Conservation (phyloP, 106 monocot genomes). For the Platanthera zijinensis region DNA sequence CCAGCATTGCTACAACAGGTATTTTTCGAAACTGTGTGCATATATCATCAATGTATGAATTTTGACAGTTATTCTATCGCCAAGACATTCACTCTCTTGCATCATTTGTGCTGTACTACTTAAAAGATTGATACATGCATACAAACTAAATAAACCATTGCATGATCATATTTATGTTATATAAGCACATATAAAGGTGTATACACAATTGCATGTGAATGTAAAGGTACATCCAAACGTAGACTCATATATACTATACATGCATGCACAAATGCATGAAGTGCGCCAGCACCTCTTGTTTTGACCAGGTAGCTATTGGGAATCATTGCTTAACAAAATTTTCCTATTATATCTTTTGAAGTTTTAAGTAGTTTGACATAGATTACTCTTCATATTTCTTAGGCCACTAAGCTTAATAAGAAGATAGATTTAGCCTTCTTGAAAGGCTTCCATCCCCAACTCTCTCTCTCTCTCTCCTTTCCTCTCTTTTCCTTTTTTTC, state of each 20-base stretch:
- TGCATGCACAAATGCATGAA: too few species aligned
- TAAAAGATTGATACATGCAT: too few species aligned
- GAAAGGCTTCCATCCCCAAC: background rate
- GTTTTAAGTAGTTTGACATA: background rate
- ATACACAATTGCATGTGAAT: too few species aligned
- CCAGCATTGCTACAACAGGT: slow-evolving; percentile 95
- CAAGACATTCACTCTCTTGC: too few species aligned
- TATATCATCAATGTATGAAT: background rate
- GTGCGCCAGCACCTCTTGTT: background rate
- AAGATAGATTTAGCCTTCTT: background rate
- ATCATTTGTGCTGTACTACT: too few species aligned
- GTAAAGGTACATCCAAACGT: too few species aligned
- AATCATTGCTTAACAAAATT: background rate
- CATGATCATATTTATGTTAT: too few species aligned
- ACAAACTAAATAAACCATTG: too few species aligned
- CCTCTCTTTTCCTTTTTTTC: background rate
- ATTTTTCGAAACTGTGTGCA: background rate
- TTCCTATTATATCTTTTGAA: background rate
- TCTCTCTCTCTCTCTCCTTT: background rate
- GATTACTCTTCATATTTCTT: background rate
- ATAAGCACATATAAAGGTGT: too few species aligned
- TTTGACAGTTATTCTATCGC: too few species aligned
- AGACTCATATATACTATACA: too few species aligned
- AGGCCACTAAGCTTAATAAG: background rate
- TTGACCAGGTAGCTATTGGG: background rate